A percentile compares a stretch with the other conserved stretches of the same genome.
phyloP scores from a whole-genome alignment of 306 rosid species.

The Quercus aquifolioides region DNA sequence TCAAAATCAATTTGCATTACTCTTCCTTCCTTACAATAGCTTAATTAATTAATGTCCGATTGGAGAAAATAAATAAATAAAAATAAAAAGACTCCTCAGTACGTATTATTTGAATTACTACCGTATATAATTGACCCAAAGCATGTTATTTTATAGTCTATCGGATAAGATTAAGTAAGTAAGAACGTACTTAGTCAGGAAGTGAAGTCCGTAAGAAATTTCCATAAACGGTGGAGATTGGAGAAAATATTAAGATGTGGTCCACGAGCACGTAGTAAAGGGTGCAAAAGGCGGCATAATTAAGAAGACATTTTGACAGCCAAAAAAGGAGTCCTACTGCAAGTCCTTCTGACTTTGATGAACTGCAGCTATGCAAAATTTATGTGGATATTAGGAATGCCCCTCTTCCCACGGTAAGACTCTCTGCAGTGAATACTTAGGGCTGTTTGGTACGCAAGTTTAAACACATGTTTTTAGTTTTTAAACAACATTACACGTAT shows the following conservation, averaged over 20 bases:
- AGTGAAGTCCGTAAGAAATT: neutral
- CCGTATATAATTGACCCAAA: neutral
- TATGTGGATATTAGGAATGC: neutral
- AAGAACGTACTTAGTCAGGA: neutral
- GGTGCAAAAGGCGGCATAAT: slow-evolving; percentile 8
- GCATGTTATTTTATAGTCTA: neutral
- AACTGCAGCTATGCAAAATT: neutral
- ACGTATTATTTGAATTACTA: too few relatives aligned
- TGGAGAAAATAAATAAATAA: too few relatives aligned
- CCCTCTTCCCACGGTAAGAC: too few relatives aligned
- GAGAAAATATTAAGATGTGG: neutral
- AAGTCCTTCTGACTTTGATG: neutral
- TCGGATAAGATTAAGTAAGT: neutral
- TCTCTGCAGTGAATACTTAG: too few relatives aligned
- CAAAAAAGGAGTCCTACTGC: slow-evolving; percentile 23
- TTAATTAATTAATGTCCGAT: too few relatives aligned
- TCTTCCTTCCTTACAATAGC: too few relatives aligned
- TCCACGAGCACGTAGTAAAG: slow-evolving; percentile 27
- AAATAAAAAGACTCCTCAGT: too few relatives aligned
- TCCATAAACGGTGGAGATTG: neutral
- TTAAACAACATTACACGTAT: accelerated
- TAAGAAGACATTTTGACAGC: slow-evolving; percentile 43
- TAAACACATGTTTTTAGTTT: too few relatives aligned
- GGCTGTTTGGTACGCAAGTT: too few relatives aligned
- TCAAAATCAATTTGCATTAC: too few relatives aligned